Percentiles rank a stretch among this genome's conserved stretches.
These are phyloP conservation scores for Penicillium argentinense DNA, from an alignment of 495 filamentous ascomycete species.

Conservation along the genomic window DNA sequence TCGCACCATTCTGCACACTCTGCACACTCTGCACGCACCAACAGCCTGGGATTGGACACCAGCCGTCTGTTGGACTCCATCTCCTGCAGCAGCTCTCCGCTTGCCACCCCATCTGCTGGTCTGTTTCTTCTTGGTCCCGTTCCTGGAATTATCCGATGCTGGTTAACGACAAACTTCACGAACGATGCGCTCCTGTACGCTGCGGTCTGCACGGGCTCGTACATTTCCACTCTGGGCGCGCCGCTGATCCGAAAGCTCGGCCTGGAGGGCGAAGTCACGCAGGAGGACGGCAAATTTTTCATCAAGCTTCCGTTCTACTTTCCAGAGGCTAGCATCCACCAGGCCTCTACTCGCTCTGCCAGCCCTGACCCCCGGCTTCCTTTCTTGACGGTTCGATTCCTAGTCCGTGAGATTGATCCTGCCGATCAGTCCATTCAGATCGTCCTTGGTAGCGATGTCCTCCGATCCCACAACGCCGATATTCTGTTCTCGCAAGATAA, in stretches of 20 bases:
- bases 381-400: slow-evolving; percentile 72
- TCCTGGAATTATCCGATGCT: slow-evolving; percentile 93
- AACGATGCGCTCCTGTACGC: slow-evolving; percentile 87
- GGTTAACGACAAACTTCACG: slow-evolving; percentile 83
- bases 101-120: slow-evolving; percentile 73
- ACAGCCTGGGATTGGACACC: slow-evolving; percentile 76
- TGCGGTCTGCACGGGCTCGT: slow-evolving; percentile 88
- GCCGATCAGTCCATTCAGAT: slow-evolving; percentile 65
- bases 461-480: slow-evolving; percentile 86
- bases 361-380: slow-evolving; percentile 81
- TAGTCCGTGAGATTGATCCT: slow-evolving; percentile 58
- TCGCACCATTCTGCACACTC: slow-evolving; percentile 77
- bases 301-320: slow-evolving; percentile 83
- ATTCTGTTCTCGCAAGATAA: slow-evolving; percentile 88
- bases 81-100: slow-evolving; percentile 61
- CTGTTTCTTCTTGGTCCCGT: slow-evolving; percentile 81
- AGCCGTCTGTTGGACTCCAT: slow-evolving; percentile 63
- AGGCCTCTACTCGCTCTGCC: slow-evolving; percentile 67
- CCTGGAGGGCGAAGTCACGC: slow-evolving; percentile 63
- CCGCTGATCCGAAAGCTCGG: slow-evolving; percentile 71
- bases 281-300: slow-evolving; percentile 60
- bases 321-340: slow-evolving; percentile 82
- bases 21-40: slow-evolving; percentile 79
- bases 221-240: slow-evolving; percentile 73
- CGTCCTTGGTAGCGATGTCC: slow-evolving; percentile 82